Base-by-base conservation (phyloP, 2,329 filamentous ascomycete genomes). In the Diaporthe destruens region DNA sequence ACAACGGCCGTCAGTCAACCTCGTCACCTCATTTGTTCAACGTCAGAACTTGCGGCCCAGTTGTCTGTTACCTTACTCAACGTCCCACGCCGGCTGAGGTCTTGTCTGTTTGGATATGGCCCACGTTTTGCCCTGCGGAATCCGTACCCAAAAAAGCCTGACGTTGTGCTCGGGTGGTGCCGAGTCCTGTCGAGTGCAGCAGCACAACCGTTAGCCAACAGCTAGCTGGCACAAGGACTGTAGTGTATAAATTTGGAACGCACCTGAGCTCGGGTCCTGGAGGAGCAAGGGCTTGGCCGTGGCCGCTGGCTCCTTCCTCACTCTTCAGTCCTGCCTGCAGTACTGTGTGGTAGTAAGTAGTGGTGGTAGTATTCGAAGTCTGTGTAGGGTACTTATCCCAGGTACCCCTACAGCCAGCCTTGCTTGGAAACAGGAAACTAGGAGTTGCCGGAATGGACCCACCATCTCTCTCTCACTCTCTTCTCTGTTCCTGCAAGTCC, bases 161-260 rank as follows among this genome's bases (percentile, higher is more conserved):
- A 51, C 29, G 61, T 44, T 49, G 61, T 65, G 61, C 44, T 65
- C 61, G 61, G 61, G 61, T 51, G 61, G 29, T 65, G 61, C 61
- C 61, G 61, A 65, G 44, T 34, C 14, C 36, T 39, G 36, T 39
- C 36, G 42, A 44, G 42, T 44, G 42, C 61, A 39, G 36, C 36
- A 12, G 44, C 44, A 34, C 36, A 18, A 51, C n/a, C n/a, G 32
- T 51, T 11, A 39, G 11, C 36, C 36, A 39, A 39, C 36, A 12
- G 36, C 42, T 16, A 23, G 56, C 42, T 4, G 36, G 56, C 42
- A 61, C n/a, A 59, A 36, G 29, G 2, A 29, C 29, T 29, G 29
- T 29, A 5, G 29, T 29, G 36, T 44, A 51, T 44, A 51, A 65
- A 23, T 36, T 51, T 51, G 32, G 44, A 25, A 36, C 32, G 47